Evolutionary conservation across 257 asterid species (phyloP), one percentile per base, ranked within the genome.

Genomic region (Apocynum venetum): DNA sequence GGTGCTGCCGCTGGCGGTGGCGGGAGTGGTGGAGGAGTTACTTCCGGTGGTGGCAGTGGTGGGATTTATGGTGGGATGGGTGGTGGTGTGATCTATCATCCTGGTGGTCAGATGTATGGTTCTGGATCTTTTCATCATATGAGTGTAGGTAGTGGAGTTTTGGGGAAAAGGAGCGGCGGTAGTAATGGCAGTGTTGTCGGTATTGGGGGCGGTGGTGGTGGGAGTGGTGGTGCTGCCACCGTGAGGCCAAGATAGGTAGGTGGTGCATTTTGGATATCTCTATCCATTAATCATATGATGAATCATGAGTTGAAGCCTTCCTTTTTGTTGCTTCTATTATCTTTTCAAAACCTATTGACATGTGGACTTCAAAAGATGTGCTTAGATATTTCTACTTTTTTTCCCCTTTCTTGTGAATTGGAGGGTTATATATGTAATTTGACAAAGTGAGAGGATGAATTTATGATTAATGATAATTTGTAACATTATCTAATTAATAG

Each of bases 221-320:
- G 65, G 1, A 6, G 64, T n/a, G 66, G 66, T 3, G 40, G 68
- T 2, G 41, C 69, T 12, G 41, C 43, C 19, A 11, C 43, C 12
- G 19, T 64, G 70, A 64, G 70, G 70, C 44, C 47, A 14, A 38
- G 70, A 36, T 64, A 66, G 71, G 71, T 65, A 65, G 71, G 71
- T 65, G 61, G 68, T 61, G 43, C 68, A 8, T 61, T 61, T 9
- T 61, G 47, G n/a, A 65, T 13, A 12, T 36, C 71, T 65, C 38
- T 59, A 6, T n/a, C 3, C 8, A 20, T 6, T 65, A 14, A 65
- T 65, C 46, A 65, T 64, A 38, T 14, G 71, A 64, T 40, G 20
- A 36, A 36, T 64, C 19, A 38, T 65, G 25, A 14, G 31, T 38
- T 38, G 47, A 65, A 12, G 43, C 20, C 44, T 35, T 63, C 11